A percentile compares a stretch with the other conserved stretches of the same genome.
Evolutionary conservation across 129 eudicot genomes (phyloP).

Genomic region (Heracleum sosnowskyi): DNA sequence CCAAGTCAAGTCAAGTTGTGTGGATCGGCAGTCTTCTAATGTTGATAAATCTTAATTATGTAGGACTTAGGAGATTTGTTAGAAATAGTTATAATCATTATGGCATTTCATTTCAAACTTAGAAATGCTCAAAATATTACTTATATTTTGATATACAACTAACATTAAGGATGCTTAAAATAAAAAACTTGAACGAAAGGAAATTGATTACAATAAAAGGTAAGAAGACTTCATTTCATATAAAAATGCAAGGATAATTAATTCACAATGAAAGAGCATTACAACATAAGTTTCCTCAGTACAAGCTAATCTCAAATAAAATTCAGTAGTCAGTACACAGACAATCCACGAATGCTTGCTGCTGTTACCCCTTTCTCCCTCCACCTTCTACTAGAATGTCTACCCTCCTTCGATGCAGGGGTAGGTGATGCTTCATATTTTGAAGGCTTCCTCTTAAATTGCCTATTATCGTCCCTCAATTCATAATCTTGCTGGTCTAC

Average conservation of each 20-base stretch:
- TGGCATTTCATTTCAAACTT: too few relatives aligned
- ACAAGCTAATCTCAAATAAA: not conserved
- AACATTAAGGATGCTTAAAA: too few relatives aligned
- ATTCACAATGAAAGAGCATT: not conserved
- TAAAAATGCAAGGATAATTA: not conserved
- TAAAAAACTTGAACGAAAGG: too few relatives aligned
- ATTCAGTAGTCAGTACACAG: not conserved
- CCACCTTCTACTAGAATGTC: conserved; percentile 15
- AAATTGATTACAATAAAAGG: too few relatives aligned
- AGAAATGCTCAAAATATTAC: too few relatives aligned
- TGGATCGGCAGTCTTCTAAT: too few relatives aligned
- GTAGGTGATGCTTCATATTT: conserved; percentile 53
- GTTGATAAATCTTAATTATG: too few relatives aligned
- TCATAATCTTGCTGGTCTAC: conserved; percentile 30
- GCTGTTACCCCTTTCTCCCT: conserved; percentile 31
- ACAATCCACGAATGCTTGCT: conserved; percentile 44
- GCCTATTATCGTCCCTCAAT: conserved; percentile 80
- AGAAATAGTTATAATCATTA: too few relatives aligned
- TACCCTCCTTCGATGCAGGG: conserved; percentile 26
- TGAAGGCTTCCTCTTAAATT: conserved; percentile 81
- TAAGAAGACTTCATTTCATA: not conserved
- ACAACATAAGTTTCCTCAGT: not conserved
- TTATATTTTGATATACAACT: too few relatives aligned
- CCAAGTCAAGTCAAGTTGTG: too few relatives aligned
- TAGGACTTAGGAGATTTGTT: too few relatives aligned